Percentiles rank a stretch among this genome's conserved stretches.
Evolutionary conservation across 176 grass and related monocot genomes (phyloP).

Genomic region (Phragmites australis): DNA sequence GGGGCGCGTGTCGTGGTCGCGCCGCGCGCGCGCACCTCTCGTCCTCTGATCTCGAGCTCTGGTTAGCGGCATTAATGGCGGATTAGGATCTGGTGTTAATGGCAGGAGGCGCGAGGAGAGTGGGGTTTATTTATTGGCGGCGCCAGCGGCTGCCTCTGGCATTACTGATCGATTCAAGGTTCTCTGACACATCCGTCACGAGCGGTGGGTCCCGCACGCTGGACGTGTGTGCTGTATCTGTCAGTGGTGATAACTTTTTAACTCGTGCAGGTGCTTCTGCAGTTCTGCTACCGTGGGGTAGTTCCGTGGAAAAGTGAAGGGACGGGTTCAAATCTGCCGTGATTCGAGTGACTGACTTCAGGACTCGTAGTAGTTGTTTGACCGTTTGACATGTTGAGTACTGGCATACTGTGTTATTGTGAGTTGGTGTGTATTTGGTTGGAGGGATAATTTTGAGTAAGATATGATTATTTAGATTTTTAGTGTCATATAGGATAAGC

Average conservation of each 20-base stretch:
- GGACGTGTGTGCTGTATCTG: constrained; percentile 23
- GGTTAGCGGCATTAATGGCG: constrained; percentile 44
- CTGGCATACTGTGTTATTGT: too few species aligned
- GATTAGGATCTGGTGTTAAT: constrained; percentile 34
- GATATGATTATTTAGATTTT: too few species aligned
- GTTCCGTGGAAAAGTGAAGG: not conserved
- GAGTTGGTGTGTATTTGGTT: too few species aligned
- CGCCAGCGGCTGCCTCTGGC: not conserved
- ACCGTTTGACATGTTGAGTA: too few species aligned
- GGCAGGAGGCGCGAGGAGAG: constrained; percentile 37
- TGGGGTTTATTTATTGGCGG: constrained; percentile 47
- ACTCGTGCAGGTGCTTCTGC: constrained; percentile 16
- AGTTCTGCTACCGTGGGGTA: not conserved
- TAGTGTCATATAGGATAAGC: too few species aligned
- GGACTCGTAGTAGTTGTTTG: too few species aligned
- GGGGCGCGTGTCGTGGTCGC: not conserved
- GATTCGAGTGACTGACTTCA: not conserved
- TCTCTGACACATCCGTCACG: constrained; percentile 26
- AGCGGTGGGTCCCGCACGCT: not conserved
- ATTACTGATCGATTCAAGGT: constrained; percentile 21
- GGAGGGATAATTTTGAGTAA: too few species aligned
- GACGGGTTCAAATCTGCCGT: constrained; percentile 21
- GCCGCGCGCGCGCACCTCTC: not conserved
- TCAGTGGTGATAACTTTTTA: not conserved
- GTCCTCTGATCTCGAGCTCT: constrained; percentile 50